Evolutionary conservation across 1,284 basidiomycete genomes (phyloP), one percentile per base, ranked within the genome.

Genomic region (Puccinia coronata): DNA sequence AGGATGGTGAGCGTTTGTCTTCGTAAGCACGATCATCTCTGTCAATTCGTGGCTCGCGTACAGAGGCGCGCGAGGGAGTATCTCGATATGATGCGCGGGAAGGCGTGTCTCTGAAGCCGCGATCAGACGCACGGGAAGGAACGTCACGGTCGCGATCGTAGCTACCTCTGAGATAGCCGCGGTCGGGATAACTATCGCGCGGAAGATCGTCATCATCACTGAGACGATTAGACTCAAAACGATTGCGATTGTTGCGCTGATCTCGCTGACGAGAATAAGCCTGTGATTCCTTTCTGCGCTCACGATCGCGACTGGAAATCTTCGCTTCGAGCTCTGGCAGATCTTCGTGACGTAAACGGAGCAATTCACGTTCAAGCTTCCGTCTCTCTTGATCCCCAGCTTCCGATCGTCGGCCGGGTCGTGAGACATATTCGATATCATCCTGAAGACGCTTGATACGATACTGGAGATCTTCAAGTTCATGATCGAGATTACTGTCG

Each of bases 241-340:
- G 81, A 79, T 34, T 70, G 49, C 28, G 61, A 0, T 95, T 92
- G 86, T 99, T 98, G 72, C 93, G 89, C 82, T 90, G 88, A 86
- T 99, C 96, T 51, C 96, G 89, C 59, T 94, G 92, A 69, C 92
- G 88, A 9, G 90, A 88, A 12, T 84, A 83, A 9, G 84, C 82
- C 53, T 83, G 83, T 36, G 83, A 82, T 88, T 92, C 92, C 65
- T 94, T 91, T 65, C 93, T 88, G 85, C 91, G 91, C 84, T 96
- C 93, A 84, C 90, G 88, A 74, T 96, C 93, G 65, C 93, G 88
- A 34, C 91, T 91, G 84, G 94, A 91, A 82, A 98, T 91, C 84
- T 91, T 91, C 84, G 92, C 90, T 87, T 98, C 95, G 18, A 99
- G 90, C 83, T 94, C 93, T 0, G 96, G 97, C 2, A 99, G 89